Conservation (phyloP, 495 filamentous ascomycete species). For the Terfezia boudieri region DNA sequence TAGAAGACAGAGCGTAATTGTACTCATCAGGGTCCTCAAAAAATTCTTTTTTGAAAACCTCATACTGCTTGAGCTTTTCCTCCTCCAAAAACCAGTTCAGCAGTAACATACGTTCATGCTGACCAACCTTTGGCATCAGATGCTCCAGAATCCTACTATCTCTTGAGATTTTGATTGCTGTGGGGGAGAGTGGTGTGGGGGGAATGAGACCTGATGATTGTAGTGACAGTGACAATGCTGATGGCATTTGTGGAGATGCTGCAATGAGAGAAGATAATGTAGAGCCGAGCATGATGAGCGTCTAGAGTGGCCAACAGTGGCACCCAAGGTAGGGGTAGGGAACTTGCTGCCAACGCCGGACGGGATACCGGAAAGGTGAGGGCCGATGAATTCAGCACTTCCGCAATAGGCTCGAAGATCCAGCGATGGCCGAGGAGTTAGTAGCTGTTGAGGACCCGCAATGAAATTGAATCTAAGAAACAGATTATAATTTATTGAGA, state of each 20-base stretch:
- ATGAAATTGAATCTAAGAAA: no score
- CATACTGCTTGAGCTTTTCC: not conserved
- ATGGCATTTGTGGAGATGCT: not conserved
- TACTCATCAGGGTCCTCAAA: slow-evolving; percentile 3
- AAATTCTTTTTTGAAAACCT: not conserved
- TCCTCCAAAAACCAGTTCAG: not conserved
- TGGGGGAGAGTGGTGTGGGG: not conserved
- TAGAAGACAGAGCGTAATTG: not conserved
- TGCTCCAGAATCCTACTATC: not conserved
- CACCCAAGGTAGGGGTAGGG: no score
- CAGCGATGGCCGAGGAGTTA: no score
- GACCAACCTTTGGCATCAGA: not conserved
- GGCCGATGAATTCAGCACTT: no score
- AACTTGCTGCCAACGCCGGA: no score
- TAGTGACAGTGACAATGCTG: not conserved
- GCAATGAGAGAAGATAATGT: not conserved
- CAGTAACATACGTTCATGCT: not conserved
- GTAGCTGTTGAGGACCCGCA: no score
- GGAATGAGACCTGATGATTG: not conserved
- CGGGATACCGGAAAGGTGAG: no score
- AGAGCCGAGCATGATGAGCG: not conserved
- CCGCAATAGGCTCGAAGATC: no score
- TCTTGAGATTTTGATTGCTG: not conserved
- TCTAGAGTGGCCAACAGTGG: no score
- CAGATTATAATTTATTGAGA: no score